phyloP scores from a whole-genome alignment of 106 monocot genomes.

The Ottelia alismoides region DNA sequence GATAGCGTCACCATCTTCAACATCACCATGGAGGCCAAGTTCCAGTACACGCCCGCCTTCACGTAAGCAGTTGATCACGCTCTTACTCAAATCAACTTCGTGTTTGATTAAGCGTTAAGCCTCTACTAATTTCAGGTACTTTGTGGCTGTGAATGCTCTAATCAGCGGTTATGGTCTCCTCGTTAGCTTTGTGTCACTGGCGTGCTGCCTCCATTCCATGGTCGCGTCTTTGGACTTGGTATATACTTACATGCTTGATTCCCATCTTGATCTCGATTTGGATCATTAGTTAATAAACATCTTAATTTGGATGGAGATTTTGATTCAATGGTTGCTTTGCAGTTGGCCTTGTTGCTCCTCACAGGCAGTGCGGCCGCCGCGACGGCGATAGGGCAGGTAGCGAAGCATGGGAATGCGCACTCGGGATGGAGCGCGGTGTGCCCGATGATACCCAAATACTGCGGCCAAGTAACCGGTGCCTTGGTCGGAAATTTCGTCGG shows the following conservation, averaged over 20 bases:
- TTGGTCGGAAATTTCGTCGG: constrained; percentile 30
- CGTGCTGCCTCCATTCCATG: constrained; percentile 9
- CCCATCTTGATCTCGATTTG: not conserved
- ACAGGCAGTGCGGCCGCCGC: constrained; percentile 34
- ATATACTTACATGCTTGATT: not conserved
- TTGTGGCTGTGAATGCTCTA: constrained; percentile 42
- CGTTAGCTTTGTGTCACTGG: constrained; percentile 23
- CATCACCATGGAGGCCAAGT: constrained; percentile 2
- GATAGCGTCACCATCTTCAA: constrained; percentile 3
- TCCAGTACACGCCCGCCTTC: constrained; percentile 3
- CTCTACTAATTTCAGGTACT: no score
- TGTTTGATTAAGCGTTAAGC: no score
- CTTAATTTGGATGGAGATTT: not conserved
- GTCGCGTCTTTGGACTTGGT: constrained; percentile 39
- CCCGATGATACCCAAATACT: constrained; percentile 28
- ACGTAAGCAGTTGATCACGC: not conserved
- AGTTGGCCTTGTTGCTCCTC: constrained; percentile 52
- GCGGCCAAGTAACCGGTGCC: constrained; percentile 42
- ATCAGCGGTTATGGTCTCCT: constrained; percentile 29
- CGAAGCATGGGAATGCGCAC: constrained; percentile 55
- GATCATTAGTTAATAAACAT: not conserved
- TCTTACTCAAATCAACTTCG: no score
- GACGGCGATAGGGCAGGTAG: constrained; percentile 34
- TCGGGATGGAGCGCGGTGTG: constrained; percentile 75
- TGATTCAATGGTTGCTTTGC: no score